phyloP scores from a whole-genome alignment of 352 stramenopile species.

The Globisporangium irregulare region DNA sequence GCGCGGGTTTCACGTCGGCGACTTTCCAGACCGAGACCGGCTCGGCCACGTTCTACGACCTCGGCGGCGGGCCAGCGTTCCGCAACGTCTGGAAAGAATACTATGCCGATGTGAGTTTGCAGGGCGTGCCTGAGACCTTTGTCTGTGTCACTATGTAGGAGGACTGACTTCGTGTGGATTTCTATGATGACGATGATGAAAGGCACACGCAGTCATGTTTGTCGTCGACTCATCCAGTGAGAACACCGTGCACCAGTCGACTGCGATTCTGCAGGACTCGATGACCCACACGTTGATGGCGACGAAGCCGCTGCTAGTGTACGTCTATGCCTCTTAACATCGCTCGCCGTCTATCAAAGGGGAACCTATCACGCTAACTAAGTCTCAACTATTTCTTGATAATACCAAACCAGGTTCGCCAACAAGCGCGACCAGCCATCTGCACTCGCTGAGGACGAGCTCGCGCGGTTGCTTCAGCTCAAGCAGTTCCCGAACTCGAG shows the following conservation, averaged over 20 bases:
- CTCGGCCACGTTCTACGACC: constrained; percentile 75
- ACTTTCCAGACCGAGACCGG: constrained; percentile 71
- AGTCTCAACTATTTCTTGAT: background rate
- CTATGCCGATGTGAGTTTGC: constrained; percentile 63
- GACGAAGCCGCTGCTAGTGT: constrained; percentile 74
- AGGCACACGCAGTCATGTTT: constrained; percentile 74
- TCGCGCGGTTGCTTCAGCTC: constrained; percentile 36
- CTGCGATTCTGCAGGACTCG: constrained; percentile 41
- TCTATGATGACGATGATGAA: background rate
- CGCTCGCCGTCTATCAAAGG: background rate
- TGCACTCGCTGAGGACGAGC: constrained; percentile 34
- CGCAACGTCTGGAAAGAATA: constrained; percentile 81
- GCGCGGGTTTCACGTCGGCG: constrained; percentile 71
- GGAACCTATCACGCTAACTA: background rate
- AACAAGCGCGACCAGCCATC: constrained; percentile 67
- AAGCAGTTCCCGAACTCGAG: constrained; percentile 37
- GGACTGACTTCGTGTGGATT: constrained; percentile 9
- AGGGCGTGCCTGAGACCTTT: background rate
- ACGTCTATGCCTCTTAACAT: constrained; percentile 9
- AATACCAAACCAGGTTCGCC: constrained; percentile 46
- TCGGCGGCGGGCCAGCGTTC: constrained; percentile 74
- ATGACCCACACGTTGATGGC: constrained; percentile 56
- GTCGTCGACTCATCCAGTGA: constrained; percentile 68
- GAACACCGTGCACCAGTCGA: constrained; percentile 40
- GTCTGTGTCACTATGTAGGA: background rate